Conservation (phyloP, 169 alveolate genomes). For the Sarcocystis neurona region DNA sequence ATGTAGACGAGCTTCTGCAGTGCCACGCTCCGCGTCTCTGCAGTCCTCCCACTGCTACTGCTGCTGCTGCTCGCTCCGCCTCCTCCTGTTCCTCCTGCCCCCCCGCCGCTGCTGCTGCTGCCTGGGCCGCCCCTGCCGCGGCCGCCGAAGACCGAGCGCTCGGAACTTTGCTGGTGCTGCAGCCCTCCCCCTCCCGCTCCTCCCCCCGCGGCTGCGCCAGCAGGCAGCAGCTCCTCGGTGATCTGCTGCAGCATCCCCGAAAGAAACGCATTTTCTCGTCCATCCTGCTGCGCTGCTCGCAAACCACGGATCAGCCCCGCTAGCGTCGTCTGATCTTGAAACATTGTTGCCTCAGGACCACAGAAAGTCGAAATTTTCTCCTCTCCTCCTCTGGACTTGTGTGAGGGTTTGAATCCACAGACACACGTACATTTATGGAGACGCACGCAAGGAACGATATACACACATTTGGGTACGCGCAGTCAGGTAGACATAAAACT, state of each 20-base stretch:
- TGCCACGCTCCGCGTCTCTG: conserved; percentile 50
- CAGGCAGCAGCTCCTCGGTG: conserved; percentile 22
- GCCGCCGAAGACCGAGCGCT: background rate
- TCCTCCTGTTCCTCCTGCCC: background rate
- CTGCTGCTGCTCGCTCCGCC: background rate
- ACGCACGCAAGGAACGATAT: background rate
- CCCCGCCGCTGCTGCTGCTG: background rate
- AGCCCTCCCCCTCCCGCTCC: background rate
- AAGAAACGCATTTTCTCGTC: conserved; percentile 29
- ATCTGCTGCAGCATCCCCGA: conserved; percentile 42
- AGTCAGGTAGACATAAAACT: background rate
- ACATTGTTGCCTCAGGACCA: background rate
- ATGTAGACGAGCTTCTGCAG: conserved; percentile 66
- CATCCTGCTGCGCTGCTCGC: conserved; percentile 60
- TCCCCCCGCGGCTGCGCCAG: background rate
- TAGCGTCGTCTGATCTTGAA: conserved; percentile 20
- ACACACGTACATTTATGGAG: background rate
- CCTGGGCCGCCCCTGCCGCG: conserved; percentile 31
- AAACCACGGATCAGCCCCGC: conserved; percentile 49
- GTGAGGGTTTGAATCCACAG: background rate
- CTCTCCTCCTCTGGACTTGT: background rate
- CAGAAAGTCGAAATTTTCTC: background rate
- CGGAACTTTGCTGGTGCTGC: background rate
- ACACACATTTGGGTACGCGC: background rate
- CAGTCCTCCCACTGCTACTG: background rate